phyloP scores from a whole-genome alignment of 2,329 filamentous ascomycete genomes.

The Monosporascus sp. region DNA sequence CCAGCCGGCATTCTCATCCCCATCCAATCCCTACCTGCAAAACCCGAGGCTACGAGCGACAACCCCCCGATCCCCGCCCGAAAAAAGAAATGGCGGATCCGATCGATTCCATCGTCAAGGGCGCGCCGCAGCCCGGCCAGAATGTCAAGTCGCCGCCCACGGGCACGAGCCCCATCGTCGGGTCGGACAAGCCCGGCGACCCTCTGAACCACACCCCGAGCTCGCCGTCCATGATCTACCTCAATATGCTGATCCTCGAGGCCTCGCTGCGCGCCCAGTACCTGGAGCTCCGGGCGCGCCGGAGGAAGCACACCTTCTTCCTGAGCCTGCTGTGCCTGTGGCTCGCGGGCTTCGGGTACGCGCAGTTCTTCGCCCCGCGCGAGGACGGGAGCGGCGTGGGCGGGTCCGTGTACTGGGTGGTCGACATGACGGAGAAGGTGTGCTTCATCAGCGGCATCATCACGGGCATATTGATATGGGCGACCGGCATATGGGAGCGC shows the following conservation, averaged over 20 bases:
- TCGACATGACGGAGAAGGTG: conserved; percentile 85
- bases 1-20: not conserved
- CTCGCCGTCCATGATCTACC: conserved; percentile 91
- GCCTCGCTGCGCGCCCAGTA: conserved; percentile 90
- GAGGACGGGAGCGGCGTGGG: conserved; percentile 90
- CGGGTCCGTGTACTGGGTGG: conserved; percentile 92
- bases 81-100: conserved; percentile 51
- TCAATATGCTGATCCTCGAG: conserved; percentile 96
- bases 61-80: conserved; percentile 6
- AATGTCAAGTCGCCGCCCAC: conserved; percentile 39
- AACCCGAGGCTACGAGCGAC: not conserved
- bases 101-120: conserved; percentile 89
- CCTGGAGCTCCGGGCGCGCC: conserved; percentile 78
- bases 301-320: conserved; percentile 91
- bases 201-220: conserved; percentile 79
- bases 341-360: conserved; percentile 81
- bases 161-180: conserved; percentile 40
- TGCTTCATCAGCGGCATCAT: conserved; percentile 88
- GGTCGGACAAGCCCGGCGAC: conserved; percentile 51
- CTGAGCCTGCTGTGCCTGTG: conserved; percentile 73
- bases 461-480: conserved; percentile 83
- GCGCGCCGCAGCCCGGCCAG: conserved; percentile 64
- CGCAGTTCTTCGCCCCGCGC: conserved; percentile 88
- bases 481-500: conserved; percentile 92
- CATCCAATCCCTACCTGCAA: not conserved